Evolutionary conservation across 2,329 filamentous ascomycete species (phyloP), one percentile per base, ranked within the genome.

Genomic region (Exophiala sideris): DNA sequence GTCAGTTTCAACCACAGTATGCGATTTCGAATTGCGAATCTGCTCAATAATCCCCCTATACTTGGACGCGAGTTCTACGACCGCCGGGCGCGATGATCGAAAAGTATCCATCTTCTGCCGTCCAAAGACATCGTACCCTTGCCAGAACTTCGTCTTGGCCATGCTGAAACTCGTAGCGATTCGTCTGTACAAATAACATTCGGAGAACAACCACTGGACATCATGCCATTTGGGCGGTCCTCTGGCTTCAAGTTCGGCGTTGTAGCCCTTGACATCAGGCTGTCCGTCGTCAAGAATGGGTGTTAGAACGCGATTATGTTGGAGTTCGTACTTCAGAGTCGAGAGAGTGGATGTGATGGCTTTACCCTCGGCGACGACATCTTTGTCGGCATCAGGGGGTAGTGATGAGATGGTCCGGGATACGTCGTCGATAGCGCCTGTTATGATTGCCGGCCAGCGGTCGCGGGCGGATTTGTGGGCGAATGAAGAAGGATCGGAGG

Each of bases 401-500:
- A 73, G 65, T 33, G 69, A 61, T 21, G 63, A 65, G 3, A 74
- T 67, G 2, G 70, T 71, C 12, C 88, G 88, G 74, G 95, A 91
- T n/a, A 95, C 80, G 70, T 97, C 92, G 69, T 99, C 92, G 66
- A 99, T 94, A 52, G 87, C 89, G 68, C 91, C 84, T 12, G 94
- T 97, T 64, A 99, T 75, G 68, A 99, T 99, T 52, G 96, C 79
- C 12, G 94, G 94, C 94, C 92, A 99, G 70, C 94, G 81, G 62
- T 91, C 86, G 66, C 87, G 81, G 33, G 89, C 92, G 7, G 94
- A 96, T 56, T 85, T 79, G 71, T 85, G 90, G 48, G 88, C 94
- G 69, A 97, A 97, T 45, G 91, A 96, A 39, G 80, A 88, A 66
- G 82, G 83, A 75, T 97, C 91, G 65, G 81, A 84, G 35, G 91